phyloP scores from a whole-genome alignment of 768 basidiomycete species.

The Amanita jacksonii region DNA sequence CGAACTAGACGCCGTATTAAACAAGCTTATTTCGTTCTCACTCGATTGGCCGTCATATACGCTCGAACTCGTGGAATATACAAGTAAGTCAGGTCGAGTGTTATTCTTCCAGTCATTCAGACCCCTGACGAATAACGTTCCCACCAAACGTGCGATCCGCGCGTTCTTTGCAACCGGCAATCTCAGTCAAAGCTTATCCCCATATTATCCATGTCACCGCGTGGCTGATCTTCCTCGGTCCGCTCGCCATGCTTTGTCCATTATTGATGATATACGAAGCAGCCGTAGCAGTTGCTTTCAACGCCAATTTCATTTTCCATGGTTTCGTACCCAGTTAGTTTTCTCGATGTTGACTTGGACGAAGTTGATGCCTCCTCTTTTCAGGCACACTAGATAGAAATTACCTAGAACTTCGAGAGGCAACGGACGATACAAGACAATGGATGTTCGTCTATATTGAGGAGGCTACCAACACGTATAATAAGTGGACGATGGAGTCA shows the following conservation, averaged over 20 bases:
- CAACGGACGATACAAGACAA: conserved; percentile 27
- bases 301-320: conserved; percentile 26
- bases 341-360: not conserved
- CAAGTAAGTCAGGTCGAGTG: conserved; percentile 15
- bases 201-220: conserved; percentile 26
- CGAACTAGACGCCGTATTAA: not conserved
- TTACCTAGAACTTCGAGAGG: conserved; percentile 22
- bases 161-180: too few species aligned
- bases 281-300: conserved; percentile 23
- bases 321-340: conserved; percentile 24
- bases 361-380: not conserved
- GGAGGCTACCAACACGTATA: conserved; percentile 24
- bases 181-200: conserved; percentile 19
- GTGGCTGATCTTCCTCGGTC: conserved; percentile 33
- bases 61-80: conserved; percentile 8
- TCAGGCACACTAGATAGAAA: conserved; percentile 22
- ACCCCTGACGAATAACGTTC: too few species aligned
- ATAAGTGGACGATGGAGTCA: conserved; percentile 28
- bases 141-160: too few species aligned
- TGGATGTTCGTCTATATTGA: conserved; percentile 29
- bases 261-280: conserved; percentile 26
- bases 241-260: conserved; percentile 28
- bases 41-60: conserved; percentile 9
- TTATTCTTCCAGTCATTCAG: too few species aligned
- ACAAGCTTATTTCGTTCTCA: not conserved